Percentiles rank a stretch among this genome's conserved stretches.
Evolutionary conservation across 164 flowering plant genomes (phyloP).

Genomic region (Pachysandra terminalis): DNA sequence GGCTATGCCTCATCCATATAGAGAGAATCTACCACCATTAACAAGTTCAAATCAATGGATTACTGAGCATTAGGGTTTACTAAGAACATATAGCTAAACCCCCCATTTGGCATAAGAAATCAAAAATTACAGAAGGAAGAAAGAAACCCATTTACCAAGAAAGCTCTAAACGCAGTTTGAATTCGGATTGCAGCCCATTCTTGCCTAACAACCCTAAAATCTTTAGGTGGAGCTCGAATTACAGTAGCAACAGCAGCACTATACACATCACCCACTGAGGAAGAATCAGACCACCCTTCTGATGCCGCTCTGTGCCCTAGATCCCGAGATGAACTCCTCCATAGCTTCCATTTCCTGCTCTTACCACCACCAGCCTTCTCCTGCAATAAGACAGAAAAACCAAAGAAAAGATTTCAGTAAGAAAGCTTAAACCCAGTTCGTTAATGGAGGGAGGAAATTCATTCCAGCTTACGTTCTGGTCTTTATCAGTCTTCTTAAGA

Average conservation of each 20-base stretch:
- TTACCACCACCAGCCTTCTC: slow-evolving; percentile 31
- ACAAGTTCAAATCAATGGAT: too few relatives aligned
- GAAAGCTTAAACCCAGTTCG: not conserved
- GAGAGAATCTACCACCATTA: too few relatives aligned
- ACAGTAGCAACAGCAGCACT: slow-evolving; percentile 72
- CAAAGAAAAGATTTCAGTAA: not conserved
- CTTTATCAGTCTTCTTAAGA: slow-evolving; percentile 39
- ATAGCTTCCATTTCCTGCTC: slow-evolving; percentile 60
- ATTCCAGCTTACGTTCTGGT: slow-evolving; percentile 42
- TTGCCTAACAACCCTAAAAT: slow-evolving; percentile 63
- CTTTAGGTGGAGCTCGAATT: slow-evolving; percentile 66
- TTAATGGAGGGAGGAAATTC: too few relatives aligned
- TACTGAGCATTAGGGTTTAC: too few relatives aligned
- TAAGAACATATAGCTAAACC: too few relatives aligned
- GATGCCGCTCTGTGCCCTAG: slow-evolving; percentile 30
- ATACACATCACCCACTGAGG: slow-evolving; percentile 34
- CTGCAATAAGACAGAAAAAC: slow-evolving; percentile 17
- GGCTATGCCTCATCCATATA: too few relatives aligned
- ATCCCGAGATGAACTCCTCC: slow-evolving; percentile 59
- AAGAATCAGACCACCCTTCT: slow-evolving; percentile 45
- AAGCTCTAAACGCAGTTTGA: slow-evolving; percentile 83
- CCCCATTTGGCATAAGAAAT: too few relatives aligned
- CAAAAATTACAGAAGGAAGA: not conserved
- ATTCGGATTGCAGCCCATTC: slow-evolving; percentile 97
- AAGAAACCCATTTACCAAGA: slow-evolving; percentile 53